phyloP scores from a whole-genome alignment of 2,329 filamentous ascomycete species.

The Lecanoromycetidae sp. region DNA sequence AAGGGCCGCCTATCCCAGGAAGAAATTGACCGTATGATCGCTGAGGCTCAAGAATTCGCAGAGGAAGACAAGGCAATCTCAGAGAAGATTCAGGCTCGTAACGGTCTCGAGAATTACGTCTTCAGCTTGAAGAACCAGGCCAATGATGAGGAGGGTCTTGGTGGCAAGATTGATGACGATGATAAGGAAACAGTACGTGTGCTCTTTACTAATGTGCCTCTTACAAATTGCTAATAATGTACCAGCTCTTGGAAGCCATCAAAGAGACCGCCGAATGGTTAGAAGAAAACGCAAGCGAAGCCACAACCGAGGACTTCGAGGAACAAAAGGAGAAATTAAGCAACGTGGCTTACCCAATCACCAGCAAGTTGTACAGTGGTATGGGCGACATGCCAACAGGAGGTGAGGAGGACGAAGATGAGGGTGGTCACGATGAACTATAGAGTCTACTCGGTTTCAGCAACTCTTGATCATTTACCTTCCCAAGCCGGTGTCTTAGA shows the following conservation, averaged over 20 bases:
- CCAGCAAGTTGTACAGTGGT: slow-evolving; percentile 83
- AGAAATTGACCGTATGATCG: slow-evolving; percentile 98
- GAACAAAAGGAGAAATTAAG: slow-evolving; percentile 99
- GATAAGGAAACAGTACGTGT: slow-evolving; percentile 70
- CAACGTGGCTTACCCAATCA: slow-evolving; percentile 94
- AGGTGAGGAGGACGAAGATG: slow-evolving; percentile 14
- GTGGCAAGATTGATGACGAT: slow-evolving; percentile 95
- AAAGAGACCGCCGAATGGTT: slow-evolving; percentile 97
- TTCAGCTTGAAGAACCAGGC: slow-evolving; percentile 99
- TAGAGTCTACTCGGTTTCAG: too few relatives aligned
- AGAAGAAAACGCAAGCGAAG: slow-evolving; percentile 80
- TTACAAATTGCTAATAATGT: slow-evolving; percentile 26
- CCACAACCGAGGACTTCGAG: slow-evolving; percentile 87
- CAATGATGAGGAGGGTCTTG: slow-evolving; percentile 90
- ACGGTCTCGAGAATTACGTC: slow-evolving; percentile 96
- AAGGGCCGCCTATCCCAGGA: slow-evolving; percentile 94
- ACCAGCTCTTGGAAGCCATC: slow-evolving; percentile 68
- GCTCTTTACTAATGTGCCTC: background rate
- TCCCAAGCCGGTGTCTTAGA: too few relatives aligned
- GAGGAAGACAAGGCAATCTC: slow-evolving; percentile 98
- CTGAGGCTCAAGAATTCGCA: slow-evolving; percentile 95
- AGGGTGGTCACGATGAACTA: slow-evolving; percentile 16
- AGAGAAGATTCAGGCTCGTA: slow-evolving; percentile 92
- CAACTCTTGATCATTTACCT: too few relatives aligned
- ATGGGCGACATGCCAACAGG: slow-evolving; percentile 34